Conservation (phyloP, 1,139 yeast species). For the Kluyveromyces marxianus region DNA sequence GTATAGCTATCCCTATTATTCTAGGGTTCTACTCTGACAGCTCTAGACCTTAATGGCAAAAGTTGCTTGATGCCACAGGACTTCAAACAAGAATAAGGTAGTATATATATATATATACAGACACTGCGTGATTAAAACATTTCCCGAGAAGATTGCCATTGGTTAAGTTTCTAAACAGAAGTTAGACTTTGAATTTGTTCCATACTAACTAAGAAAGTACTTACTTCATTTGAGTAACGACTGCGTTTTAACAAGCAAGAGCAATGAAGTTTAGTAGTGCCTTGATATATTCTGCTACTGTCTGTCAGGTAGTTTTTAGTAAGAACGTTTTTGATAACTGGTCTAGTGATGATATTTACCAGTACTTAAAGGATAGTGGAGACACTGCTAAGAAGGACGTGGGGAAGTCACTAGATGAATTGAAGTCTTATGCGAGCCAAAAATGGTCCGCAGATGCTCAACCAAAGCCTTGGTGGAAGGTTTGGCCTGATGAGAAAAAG, state of each 20-base stretch:
- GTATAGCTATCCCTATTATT: too few species aligned
- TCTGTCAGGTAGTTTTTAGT: constrained; percentile 1
- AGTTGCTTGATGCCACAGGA: too few species aligned
- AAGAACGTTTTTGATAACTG: constrained; percentile 25
- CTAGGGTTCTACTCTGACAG: too few species aligned
- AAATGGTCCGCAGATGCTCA: constrained; percentile 31
- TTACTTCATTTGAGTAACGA: not conserved
- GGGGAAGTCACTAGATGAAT: constrained; percentile 25
- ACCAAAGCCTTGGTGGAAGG: constrained; percentile 26
- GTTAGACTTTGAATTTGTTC: not conserved
- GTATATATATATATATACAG: too few species aligned
- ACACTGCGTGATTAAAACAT: too few species aligned
- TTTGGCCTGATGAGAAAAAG: constrained; percentile 16
- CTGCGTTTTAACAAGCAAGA: not conserved
- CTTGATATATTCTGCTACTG: not conserved
- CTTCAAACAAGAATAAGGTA: too few species aligned
- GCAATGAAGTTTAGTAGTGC: constrained; percentile 1
- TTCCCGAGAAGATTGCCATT: too few species aligned
- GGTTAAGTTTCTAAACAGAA: not conserved
- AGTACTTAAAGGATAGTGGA: constrained; percentile 35
- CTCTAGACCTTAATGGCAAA: too few species aligned
- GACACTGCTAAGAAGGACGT: constrained; percentile 20
- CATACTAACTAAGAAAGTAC: not conserved
- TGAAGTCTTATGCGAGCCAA: constrained; percentile 32
- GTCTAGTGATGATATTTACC: constrained; percentile 29